phyloP scores from a whole-genome alignment of 2,329 filamentous ascomycete genomes.

The Herpotrichia juniperi region DNA sequence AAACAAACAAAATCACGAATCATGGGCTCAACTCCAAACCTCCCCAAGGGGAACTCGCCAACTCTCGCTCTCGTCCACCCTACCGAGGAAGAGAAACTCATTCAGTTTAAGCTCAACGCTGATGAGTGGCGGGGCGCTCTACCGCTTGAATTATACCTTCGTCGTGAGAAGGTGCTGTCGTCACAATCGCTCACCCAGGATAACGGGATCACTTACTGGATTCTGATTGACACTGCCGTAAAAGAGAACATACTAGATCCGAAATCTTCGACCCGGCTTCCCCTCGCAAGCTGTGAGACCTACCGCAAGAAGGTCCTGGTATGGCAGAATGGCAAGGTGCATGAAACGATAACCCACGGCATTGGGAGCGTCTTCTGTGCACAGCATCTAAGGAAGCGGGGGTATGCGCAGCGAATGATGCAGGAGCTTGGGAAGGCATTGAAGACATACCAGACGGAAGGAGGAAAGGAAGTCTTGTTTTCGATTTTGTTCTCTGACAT shows the following conservation, averaged over 20 bases:
- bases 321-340: constrained; percentile 52
- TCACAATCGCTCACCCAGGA: constrained; percentile 59
- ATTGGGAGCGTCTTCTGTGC: constrained; percentile 82
- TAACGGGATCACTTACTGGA: constrained; percentile 65
- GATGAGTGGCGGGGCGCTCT: constrained; percentile 64
- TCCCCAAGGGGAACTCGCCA: constrained; percentile 58
- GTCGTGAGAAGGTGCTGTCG: constrained; percentile 61
- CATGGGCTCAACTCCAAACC: constrained; percentile 35
- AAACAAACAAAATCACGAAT: background rate
- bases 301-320: constrained; percentile 56
- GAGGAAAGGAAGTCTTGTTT: constrained; percentile 59
- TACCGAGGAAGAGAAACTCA: constrained; percentile 59
- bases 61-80: constrained; percentile 61
- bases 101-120: constrained; percentile 61
- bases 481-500: constrained; percentile 88
- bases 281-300: constrained; percentile 66
- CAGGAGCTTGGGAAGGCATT: constrained; percentile 65
- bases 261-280: constrained; percentile 45
- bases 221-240: constrained; percentile 58
- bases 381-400: constrained; percentile 68
- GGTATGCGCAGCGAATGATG: constrained; percentile 85
- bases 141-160: constrained; percentile 60
- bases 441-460: constrained; percentile 57
- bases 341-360: constrained; percentile 71
- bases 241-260: constrained; percentile 42